Base-by-base conservation (phyloP, 352 stramenopile species). In the Globisporangium apiculatum region DNA sequence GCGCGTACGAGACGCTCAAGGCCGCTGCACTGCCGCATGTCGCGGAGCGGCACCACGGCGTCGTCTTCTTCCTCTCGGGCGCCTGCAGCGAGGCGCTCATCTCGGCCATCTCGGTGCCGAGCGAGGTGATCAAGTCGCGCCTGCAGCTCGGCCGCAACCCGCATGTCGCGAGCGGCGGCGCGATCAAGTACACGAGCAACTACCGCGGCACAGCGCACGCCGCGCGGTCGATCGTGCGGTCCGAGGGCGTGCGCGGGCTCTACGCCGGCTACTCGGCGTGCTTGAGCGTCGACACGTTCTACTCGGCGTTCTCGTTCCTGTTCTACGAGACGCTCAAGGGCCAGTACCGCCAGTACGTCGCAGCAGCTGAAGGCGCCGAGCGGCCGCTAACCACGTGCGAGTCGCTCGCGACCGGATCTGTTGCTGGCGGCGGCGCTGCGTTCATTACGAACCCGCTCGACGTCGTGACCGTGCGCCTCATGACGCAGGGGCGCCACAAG, bases 391-490 rank as follows among this genome's bases (percentile, higher is more conserved):
- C 72, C 3, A 80, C 71, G 12, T 55, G 55, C 9, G 78, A 91
- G 64, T 91, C 81, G 40, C 61, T 91, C 24, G 57, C 56, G 1
- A 68, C 85, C 45, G 84, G 84, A 5, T 72, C 77, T 1, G 5
- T 91, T 17, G 71, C 83, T 1, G 83, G 84, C 18, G 84, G 79
- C 45, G 57, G 70, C 14, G 66, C 84, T 5, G 84, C 79, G 15
- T 85, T 91, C 57, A 59, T 91, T 57, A 91, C 84, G 3, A 91
- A 94, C 68, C 84, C 84, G 46, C 59, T 94, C 48, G 84, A 94
- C 58, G 73, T 91, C 7, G 79, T 91, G 50, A 91, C 78, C 3
- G 72, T 91, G 55, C 79, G 83, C 0, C 73, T 94, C 56, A 94
- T 94, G 84, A 91, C 82, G 9, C 82, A 91, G 61, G 85, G 82